Evolutionary conservation across 2,329 filamentous ascomycete genomes (phyloP), one percentile per base, ranked within the genome.

Genomic region (Phyllosticta citribraziliensis): DNA sequence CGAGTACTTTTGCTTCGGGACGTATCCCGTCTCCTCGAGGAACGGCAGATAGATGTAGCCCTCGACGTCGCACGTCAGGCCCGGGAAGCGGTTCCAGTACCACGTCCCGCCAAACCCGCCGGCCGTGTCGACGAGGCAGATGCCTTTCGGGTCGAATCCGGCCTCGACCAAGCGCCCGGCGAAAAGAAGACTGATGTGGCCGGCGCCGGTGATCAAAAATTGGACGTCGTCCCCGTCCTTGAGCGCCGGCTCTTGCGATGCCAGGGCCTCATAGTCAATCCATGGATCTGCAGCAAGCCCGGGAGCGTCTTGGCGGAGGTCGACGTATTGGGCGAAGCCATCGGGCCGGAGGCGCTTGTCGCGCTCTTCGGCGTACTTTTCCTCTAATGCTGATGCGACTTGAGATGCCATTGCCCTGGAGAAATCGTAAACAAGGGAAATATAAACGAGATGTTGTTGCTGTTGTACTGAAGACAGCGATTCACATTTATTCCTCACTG

Each of bases 1-100:
- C 0, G 73, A 64, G 57, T 74, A 76, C 14, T 70, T 66, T 9
- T 74, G 67, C 14, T 67, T 70, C 20, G 63, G 19, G 5, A 74
- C 61, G 47, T 70, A 67, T n/a, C 73, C 70, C 25, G 65, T 64
- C 57, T 74, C 71, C 66, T 86, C 83, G 66, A 73, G n/a, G 69
- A 71, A 61, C 64, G 73, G 55, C 68, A 5, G 67, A 58, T 70
- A 69, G 52, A 70, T 64, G 61, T 66, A 69, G 60, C 35, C 35
- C 53, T 63, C 57, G 20, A 54, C 33, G 19, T 59, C 57, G 51
- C 57, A 54, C 57, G 33, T 52, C 6, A 68, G 67, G 6, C 70
- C 69, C 1, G 70, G 69, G 30, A 71, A 72, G 11, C 64, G 60
- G 47, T 71, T 71, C 67, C 66, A 70, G 27, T 66, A 67, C 70